Base-by-base conservation (phyloP, 78 protist genomes). In the Dictyostelium discoideum region DNA sequence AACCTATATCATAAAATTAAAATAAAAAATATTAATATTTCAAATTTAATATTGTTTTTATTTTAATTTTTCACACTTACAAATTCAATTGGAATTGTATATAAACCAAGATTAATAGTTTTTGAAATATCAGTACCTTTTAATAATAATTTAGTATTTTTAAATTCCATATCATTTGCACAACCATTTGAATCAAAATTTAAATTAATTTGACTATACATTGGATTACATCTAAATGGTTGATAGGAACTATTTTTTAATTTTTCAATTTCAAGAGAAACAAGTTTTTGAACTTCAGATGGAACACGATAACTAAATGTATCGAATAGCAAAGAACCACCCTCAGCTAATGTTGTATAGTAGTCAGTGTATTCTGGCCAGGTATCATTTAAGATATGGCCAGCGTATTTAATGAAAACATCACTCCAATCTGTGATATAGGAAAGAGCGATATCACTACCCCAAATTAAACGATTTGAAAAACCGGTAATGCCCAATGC, bases 11-110 rank as follows among this genome's bases (percentile, higher is more conserved):
- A 32, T 32, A 32, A 32, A 32, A 32, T 39, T 50, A 50, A 50
- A 50, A 18, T 26, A 26, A 8, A 8, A 26, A 69, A 69, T 26
- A 26, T 5, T 26, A 5, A 69, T 1, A n/a, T 8, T 67, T 69
- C 9, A 26, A 32, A 32, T 32, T 32, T 32, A 26, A 8, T 69
- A 69, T 77, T 77, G 40, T 40, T 2, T 10, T 24, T 26, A 26
- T 22, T 67, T 9, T 67, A 24, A 67, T 67, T 77, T 8, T 40
- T 39, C 5, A 6, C 40, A 10, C 85, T 42, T 87, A 87, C 93
- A 32, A 76, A 60, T 29, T 50, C 69, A 7, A 78, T 46, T 87
- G 93, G 93, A 60, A 87, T 78, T n/a, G 81, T 78, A 79, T 87
- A 87, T 32, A 79, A 13, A 37, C 65, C 85, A 39, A 46, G 18